A percentile compares a stretch with the other conserved stretches of the same genome.
Evolutionary conservation across 257 asterid genomes (phyloP).

Genomic region (Solanum pinnatisectum): DNA sequence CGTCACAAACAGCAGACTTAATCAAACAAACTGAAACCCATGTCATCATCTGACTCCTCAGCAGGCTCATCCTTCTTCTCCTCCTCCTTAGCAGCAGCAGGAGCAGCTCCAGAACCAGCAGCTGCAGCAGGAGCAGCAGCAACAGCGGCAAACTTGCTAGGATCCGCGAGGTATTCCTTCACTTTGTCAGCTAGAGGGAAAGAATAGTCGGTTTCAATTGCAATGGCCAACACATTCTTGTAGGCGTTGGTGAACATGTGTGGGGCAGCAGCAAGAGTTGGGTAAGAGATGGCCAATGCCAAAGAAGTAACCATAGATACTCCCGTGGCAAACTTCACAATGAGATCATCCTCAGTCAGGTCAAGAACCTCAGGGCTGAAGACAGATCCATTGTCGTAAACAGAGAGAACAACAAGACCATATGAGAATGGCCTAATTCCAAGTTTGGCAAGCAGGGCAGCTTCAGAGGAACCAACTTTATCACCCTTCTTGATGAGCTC

Average conservation of each 20-base stretch:
- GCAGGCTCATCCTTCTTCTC: slow-evolving; percentile 18
- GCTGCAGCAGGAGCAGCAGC: slow-evolving; percentile 45
- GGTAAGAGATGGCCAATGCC: slow-evolving; percentile 67
- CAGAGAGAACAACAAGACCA: slow-evolving; percentile 61
- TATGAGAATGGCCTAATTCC: slow-evolving; percentile 93
- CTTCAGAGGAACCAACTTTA: slow-evolving; percentile 94
- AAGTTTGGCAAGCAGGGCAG: slow-evolving; percentile 87
- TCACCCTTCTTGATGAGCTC: slow-evolving; percentile 96
- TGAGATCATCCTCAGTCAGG: slow-evolving; percentile 75
- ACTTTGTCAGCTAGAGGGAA: slow-evolving; percentile 87
- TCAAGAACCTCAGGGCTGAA: slow-evolving; percentile 89
- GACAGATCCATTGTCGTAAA: slow-evolving; percentile 78
- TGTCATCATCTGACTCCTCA: slow-evolving; percentile 77
- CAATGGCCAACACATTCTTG: slow-evolving; percentile 71
- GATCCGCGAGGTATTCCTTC: slow-evolving; percentile 82
- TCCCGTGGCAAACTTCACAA: slow-evolving; percentile 65
- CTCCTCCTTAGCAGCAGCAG: slow-evolving; percentile 48
- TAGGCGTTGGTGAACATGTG: slow-evolving; percentile 79
- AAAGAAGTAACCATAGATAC: slow-evolving; percentile 70
- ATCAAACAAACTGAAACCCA: slow-evolving; percentile 78
- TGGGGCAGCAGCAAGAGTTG: slow-evolving; percentile 87
- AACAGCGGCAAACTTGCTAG: slow-evolving; percentile 58
- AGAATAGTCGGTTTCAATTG: slow-evolving; percentile 66
- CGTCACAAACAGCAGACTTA: slow-evolving; percentile 7
- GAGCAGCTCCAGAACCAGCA: slow-evolving; percentile 23